These are phyloP conservation scores for Helicocarpus griseus DNA, from an alignment of 2,329 filamentous ascomycete species.

Conservation along the genomic window DNA sequence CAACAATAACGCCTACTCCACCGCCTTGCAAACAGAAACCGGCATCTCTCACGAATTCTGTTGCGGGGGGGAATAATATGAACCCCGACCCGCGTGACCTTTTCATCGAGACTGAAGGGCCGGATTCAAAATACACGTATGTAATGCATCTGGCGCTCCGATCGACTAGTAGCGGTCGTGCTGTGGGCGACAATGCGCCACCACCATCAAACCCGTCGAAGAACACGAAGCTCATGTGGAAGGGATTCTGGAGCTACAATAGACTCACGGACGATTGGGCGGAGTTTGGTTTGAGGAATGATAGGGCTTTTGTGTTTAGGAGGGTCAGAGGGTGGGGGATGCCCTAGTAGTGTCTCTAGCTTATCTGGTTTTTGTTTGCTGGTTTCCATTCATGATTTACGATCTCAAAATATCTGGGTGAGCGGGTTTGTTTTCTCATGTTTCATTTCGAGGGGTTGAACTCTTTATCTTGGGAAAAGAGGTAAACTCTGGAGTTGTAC, in stretches of 20 bases:
- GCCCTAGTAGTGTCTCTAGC: slow-evolving; percentile 9
- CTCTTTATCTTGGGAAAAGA: not conserved
- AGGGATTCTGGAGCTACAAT: slow-evolving; percentile 86
- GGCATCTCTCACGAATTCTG: slow-evolving; percentile 5
- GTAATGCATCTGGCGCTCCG: slow-evolving; percentile 67
- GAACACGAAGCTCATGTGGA: slow-evolving; percentile 85
- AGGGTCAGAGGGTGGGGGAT: slow-evolving; percentile 51
- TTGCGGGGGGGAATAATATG: not conserved
- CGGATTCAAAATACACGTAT: slow-evolving; percentile 69
- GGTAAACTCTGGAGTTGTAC: not conserved
- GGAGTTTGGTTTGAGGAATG: slow-evolving; percentile 61
- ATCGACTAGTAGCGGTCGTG: slow-evolving; percentile 24
- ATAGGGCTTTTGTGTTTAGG: slow-evolving; percentile 52
- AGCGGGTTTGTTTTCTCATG: not conserved
- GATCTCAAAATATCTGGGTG: not conserved
- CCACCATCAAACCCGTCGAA: slow-evolving; percentile 39
- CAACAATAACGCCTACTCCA: slow-evolving; percentile 17
- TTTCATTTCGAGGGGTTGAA: too few relatives aligned
- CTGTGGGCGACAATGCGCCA: slow-evolving; percentile 31
- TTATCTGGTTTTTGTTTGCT: not conserved
- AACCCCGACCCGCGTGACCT: slow-evolving; percentile 47
- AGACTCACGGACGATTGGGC: slow-evolving; percentile 81
- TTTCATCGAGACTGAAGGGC: slow-evolving; percentile 78
- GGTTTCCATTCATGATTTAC: not conserved
- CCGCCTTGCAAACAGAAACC: slow-evolving; percentile 12